Conservation (phyloP, 2,329 filamentous ascomycete species). For the Hortaea werneckii region DNA sequence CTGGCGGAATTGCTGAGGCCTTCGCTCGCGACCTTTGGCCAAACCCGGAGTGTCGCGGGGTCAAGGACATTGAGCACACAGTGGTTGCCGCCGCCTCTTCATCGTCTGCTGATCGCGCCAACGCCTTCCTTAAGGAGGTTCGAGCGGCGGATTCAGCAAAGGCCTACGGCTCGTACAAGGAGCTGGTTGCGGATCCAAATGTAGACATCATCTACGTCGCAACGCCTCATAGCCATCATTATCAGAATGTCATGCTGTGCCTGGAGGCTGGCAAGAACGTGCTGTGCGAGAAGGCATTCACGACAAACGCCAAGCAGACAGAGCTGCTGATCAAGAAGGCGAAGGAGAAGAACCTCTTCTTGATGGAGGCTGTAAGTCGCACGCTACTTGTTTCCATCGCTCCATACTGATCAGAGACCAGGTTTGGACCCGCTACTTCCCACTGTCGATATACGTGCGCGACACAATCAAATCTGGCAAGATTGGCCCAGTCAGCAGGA, state of each 20-base stretch:
- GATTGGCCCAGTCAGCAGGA: constrained; percentile 47
- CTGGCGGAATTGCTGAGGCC: constrained; percentile 38
- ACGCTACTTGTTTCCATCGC: not conserved
- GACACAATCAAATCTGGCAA: constrained; percentile 50
- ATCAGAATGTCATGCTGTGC: constrained; percentile 79
- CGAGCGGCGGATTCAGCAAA: constrained; percentile 58
- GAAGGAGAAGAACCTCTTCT: constrained; percentile 56
- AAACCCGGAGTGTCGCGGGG: constrained; percentile 59
- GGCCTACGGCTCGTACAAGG: constrained; percentile 71
- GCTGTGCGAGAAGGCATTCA: constrained; percentile 84
- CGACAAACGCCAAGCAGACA: constrained; percentile 69
- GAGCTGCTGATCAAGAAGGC: constrained; percentile 63
- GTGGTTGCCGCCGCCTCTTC: constrained; percentile 75
- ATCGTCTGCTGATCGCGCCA: constrained; percentile 57
- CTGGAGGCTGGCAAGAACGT: constrained; percentile 78
- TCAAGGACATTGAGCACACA: constrained; percentile 63
- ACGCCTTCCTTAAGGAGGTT: constrained; percentile 61
- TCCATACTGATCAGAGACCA: not conserved
- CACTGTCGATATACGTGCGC: constrained; percentile 64
- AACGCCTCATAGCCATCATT: constrained; percentile 87
- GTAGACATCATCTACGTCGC: constrained; percentile 84
- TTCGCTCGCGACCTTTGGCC: constrained; percentile 69
- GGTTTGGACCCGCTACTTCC: constrained; percentile 56
- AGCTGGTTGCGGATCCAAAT: constrained; percentile 66
- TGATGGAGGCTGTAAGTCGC: constrained; percentile 53